These are phyloP conservation scores for Colletotrichum sp. DNA, from an alignment of 2,329 filamentous ascomycete species.

Conservation along the genomic window DNA sequence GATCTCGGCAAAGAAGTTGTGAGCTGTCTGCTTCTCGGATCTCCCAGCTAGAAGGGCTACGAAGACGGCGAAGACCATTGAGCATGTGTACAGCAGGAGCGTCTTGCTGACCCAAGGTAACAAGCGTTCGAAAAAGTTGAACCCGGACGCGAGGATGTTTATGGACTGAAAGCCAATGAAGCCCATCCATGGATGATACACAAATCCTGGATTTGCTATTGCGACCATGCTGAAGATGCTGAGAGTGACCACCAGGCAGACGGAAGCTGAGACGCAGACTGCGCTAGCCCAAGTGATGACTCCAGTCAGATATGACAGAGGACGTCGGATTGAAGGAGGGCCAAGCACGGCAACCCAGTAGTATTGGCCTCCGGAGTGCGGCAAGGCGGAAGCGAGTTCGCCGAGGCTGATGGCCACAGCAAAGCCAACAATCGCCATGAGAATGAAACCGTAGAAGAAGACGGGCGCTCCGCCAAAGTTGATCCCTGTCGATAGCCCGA, in stretches of 20 bases:
- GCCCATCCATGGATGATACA: background rate
- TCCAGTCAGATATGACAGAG: background rate
- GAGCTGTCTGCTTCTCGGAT: background rate
- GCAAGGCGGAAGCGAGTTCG: background rate
- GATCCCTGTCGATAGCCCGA: background rate
- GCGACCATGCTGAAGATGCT: background rate
- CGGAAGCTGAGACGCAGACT: background rate
- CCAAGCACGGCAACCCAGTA: background rate
- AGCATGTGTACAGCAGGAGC: background rate
- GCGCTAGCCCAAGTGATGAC: background rate
- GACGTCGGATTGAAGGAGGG: background rate
- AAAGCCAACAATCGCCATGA: background rate
- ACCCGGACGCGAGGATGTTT: background rate
- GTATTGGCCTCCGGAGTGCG: background rate
- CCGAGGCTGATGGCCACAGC: background rate
- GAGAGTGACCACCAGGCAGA: background rate
- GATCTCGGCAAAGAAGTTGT: background rate
- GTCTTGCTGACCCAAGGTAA: background rate
- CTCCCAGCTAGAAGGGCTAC: background rate
- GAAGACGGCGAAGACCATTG: background rate
- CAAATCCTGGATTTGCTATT: background rate
- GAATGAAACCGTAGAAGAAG: background rate
- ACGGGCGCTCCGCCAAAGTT: background rate
- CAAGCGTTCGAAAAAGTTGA: background rate
- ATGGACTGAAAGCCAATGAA: background rate